Evolutionary conservation across 179 eudicot species (phyloP).

Genomic region (Beta lomatogona): DNA sequence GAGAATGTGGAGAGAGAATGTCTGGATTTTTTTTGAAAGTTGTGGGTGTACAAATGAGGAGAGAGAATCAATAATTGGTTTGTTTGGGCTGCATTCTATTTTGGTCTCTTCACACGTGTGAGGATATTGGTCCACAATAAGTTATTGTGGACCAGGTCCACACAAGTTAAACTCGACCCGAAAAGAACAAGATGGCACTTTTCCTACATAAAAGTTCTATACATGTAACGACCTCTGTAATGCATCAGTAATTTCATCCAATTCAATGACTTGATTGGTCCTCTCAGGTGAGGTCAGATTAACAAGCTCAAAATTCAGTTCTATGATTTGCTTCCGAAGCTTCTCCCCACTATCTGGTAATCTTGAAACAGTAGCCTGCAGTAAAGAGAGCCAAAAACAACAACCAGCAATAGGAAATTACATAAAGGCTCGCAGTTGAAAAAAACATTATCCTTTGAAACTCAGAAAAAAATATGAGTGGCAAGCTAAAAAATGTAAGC

Average conservation of each 20-base stretch:
- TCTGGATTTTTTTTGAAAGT: too few relatives aligned
- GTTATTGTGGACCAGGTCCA: too few relatives aligned
- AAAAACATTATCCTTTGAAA: not conserved
- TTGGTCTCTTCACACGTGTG: too few relatives aligned
- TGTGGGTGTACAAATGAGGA: too few relatives aligned
- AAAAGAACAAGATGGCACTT: not conserved
- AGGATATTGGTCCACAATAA: too few relatives aligned
- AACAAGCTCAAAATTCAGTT: constrained; percentile 59
- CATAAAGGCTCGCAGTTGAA: not conserved
- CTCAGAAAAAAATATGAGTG: too few relatives aligned
- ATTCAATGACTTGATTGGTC: constrained; percentile 47
- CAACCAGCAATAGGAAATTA: not conserved
- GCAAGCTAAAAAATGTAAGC: too few relatives aligned
- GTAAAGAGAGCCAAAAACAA: not conserved
- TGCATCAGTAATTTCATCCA: constrained; percentile 60
- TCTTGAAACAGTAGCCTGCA: constrained; percentile 61
- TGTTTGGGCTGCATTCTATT: too few relatives aligned
- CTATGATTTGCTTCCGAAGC: constrained; percentile 63
- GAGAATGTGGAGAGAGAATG: too few relatives aligned
- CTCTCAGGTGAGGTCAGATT: constrained; percentile 36
- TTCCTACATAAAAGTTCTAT: constrained; percentile 22
- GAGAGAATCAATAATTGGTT: too few relatives aligned
- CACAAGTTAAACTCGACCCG: too few relatives aligned
- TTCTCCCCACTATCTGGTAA: constrained; percentile 79
- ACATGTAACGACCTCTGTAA: constrained; percentile 51